Conservation (phyloP, 768 basidiomycete genomes). For the Cystofilobasidium capitatum region DNA sequence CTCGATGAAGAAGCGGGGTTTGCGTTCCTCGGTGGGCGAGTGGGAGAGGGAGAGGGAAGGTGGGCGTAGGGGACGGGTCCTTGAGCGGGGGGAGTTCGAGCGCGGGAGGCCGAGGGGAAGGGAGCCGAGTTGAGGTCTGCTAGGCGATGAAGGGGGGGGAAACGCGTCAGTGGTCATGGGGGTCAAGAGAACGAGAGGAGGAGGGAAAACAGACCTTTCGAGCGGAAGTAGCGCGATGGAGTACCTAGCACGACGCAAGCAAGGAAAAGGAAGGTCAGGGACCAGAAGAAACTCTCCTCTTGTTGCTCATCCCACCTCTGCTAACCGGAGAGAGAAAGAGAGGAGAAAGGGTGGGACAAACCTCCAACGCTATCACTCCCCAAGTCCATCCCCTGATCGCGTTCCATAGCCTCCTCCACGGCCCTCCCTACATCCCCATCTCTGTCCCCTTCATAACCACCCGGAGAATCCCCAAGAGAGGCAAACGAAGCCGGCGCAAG, state of each 20-base stretch:
- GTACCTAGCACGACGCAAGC: neutral
- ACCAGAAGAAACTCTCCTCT: neutral
- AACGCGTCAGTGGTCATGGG: neutral
- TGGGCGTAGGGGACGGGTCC: constrained; percentile 4
- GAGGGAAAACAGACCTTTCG: neutral
- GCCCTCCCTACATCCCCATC: constrained; percentile 14
- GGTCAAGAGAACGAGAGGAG: neutral
- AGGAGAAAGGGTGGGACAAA: neutral
- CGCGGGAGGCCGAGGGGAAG: neutral
- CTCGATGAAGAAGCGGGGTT: constrained; percentile 1
- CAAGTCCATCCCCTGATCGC: constrained; percentile 14
- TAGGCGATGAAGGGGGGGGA: neutral
- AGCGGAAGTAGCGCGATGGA: constrained; percentile 11
- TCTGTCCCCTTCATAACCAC: neutral
- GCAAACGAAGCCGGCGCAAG: constrained; percentile 3
- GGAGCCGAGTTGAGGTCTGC: neutral
- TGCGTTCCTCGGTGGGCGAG: neutral
- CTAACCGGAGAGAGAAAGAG: neutral
- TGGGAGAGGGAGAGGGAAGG: constrained; percentile 6
- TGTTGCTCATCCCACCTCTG: neutral
- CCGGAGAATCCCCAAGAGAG: constrained; percentile 3
- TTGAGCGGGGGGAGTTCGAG: constrained; percentile 4
- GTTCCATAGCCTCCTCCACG: constrained; percentile 14
- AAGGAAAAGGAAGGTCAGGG: neutral
- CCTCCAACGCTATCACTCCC: neutral